Conservation (phyloP, 192 early-diverging fungal species). For the Coemansia asiatica region DNA sequence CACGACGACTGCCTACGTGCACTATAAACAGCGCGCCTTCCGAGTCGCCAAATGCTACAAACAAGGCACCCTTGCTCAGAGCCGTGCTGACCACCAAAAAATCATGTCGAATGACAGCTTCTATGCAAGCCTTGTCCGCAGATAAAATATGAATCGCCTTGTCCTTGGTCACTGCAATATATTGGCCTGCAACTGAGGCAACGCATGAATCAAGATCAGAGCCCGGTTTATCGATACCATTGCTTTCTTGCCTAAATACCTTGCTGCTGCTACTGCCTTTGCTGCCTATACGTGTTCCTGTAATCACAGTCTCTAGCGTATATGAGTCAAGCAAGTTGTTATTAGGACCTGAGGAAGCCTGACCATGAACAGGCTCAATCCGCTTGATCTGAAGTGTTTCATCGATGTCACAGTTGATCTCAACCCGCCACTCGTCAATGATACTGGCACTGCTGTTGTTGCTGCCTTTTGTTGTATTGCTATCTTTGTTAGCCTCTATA, state of each 20-base stretch:
- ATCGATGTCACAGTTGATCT: constrained; percentile 23
- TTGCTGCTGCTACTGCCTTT: not conserved
- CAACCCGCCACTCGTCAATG: constrained; percentile 21
- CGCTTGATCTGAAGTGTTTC: constrained; percentile 43
- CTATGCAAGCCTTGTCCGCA: constrained; percentile 18
- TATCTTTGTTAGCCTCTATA: not conserved
- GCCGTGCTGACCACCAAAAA: constrained; percentile 16
- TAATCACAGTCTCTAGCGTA: constrained; percentile 42
- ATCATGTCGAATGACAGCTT: constrained; percentile 39
- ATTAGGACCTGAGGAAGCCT: too few species aligned
- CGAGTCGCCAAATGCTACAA: constrained; percentile 50
- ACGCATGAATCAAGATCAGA: constrained; percentile 23
- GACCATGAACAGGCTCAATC: not conserved
- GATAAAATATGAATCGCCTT: constrained; percentile 32
- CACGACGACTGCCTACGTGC: constrained; percentile 31
- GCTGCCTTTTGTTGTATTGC: not conserved
- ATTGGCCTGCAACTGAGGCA: constrained; percentile 21
- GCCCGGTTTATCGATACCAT: not conserved
- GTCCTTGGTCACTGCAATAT: constrained; percentile 30
- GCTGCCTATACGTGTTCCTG: constrained; percentile 8
- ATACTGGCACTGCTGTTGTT: not conserved
- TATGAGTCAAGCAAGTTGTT: constrained; percentile 29
- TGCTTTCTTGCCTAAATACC: not conserved
- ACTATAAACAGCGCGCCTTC: constrained; percentile 43
- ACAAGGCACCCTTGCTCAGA: constrained; percentile 34